Evolutionary conservation across 805 yeast genomes (phyloP), one percentile per base, ranked within the genome.

Genomic region (Sugiyamaella marilandica): DNA sequence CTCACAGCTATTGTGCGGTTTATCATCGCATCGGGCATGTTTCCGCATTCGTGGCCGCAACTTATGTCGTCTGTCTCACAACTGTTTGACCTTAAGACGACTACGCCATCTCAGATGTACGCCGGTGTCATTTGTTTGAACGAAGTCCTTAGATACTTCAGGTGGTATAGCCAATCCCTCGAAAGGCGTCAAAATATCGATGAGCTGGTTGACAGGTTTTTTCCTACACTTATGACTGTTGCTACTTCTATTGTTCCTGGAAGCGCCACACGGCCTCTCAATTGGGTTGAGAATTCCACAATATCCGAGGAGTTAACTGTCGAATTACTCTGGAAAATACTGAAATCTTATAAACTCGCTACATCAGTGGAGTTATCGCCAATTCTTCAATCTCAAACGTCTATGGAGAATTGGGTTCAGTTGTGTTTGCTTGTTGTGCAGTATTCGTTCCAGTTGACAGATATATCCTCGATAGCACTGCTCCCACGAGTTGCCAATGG

Each of bases 341-440:
- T 90, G 51, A 92, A 92, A 64, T 74, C 79, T 51, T 87, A 81
- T 74, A 90, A 90, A 65, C 84, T 82, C 64, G 82, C 82, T 37
- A 83, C 92, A 2, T 56, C 62, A 14, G 61, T 66, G 55, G 90
- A 86, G 62, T 69, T 91, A 50, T 92, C 96, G 1, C 74, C 70
- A 2, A 77, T 79, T 18, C 70, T 84, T 64, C 83, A 89, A 73
- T 69, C 73, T 44, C 63, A 73, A 52, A 78, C 82, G 53, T 56
- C 70, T 53, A 66, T 83, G 63, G 66, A 76, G 41, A 71, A 78
- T 21, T 90, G 97, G 95, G 83, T 87, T 2, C 79, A 81, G 50
- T 77, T 92, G 57, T 92, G 88, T 60, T 83, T 87, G 39, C 74
- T 76, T 10, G 77, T 87, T 3, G 80, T 88, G 44, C 77, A 77